Base-by-base conservation (phyloP, 2,329 filamentous ascomycete species). In the Fusarium siculi region DNA sequence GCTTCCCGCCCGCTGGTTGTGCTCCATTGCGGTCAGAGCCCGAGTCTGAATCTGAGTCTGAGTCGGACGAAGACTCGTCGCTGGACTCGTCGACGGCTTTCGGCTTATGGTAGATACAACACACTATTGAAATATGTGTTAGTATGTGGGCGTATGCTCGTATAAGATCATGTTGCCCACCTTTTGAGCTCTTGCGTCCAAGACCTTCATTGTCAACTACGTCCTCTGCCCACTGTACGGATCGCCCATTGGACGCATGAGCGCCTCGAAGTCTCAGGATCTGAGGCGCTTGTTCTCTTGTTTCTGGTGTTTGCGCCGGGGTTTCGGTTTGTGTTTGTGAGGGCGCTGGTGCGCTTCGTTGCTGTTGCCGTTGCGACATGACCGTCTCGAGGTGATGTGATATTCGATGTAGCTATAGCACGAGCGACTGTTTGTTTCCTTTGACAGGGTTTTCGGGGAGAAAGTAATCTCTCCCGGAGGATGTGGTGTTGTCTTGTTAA, bases 201-300 rank as follows among this genome's bases (percentile, higher is more conserved):
- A 98, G 88, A 8, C 94, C 94, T 83, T 99, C 96, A 79, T 99
- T 99, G 83, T 99, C 95, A 6, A 99, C 87, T 11, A 98, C 95
- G 78, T 94, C 93, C 79, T 96, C 93, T 11, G 94, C 94, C 96
- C 96, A 99, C 81, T 93, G 92, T 63, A 99, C 96, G 54, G 90
- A 90, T 58, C 92, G 87, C 23, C 85, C 81, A 32, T 83, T 82
- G 1, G 84, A 76, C 19, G 80, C 76, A 63, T 85, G 84, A 3
- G 84, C 84, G 49, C 88, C 89, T 46, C 87, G 84, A 49, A 91
- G 82, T 18, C 87, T 87, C 42, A 91, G 80, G 63, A 88, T 85
- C 28, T 78, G 76, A 11, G 80, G 77, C 7, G 85, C 66, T 15
- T 78, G 66, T 74, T 80, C 47, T 73, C 76, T 55, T 67, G 74